Evolutionary conservation across 345 rosid genomes (phyloP), one percentile per base, ranked within the genome.

Genomic region (Pistacia integerrima): DNA sequence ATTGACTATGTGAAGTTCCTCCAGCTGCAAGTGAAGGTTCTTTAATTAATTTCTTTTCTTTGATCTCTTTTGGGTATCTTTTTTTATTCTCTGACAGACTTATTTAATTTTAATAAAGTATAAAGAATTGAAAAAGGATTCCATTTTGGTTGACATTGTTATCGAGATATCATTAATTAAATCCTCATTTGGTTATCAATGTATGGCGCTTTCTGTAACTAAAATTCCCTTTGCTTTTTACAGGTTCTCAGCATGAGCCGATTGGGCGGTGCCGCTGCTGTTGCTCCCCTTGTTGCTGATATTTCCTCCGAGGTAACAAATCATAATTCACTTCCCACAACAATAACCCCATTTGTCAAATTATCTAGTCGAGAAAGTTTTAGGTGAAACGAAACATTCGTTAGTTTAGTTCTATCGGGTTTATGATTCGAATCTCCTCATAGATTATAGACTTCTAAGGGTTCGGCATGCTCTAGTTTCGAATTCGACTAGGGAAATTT

Each of bases 1-100:
- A 91, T 96, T 80, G 99, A 96, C 80, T 96, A 96, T 81, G 99
- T 96, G 72, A 93, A 94, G 77, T 96, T 96, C 89, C 94, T 96
- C 72, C 99, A 93, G 91, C 98, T 96, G 70, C 99, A 96, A 93
- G 98, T 96, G 89, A 96, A 93, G 92, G 99, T 96, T 76, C 60
- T 38, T 16, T 20, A 3, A 11, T 30, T 58, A 30, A 38, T 22
- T 11, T 28, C 22, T 13, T 17, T 58, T 8, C 6, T 20, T 22
- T 28, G n/a, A 11, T n/a, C 18, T 49, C 67, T 22, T 17, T 10
- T n/a, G 8, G 10, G 8, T 10, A n/a, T 36, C 18, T 70, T 60
- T 48, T 48, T 30, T 22, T 52, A 22, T 66, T 48, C 4, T 25
- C 1, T n/a, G 35, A 36, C 25, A 41, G 54, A 46, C 5, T 14